These are phyloP conservation scores for Boletus sp. DNA, from an alignment of 768 basidiomycete genomes.

Conservation along the genomic window DNA sequence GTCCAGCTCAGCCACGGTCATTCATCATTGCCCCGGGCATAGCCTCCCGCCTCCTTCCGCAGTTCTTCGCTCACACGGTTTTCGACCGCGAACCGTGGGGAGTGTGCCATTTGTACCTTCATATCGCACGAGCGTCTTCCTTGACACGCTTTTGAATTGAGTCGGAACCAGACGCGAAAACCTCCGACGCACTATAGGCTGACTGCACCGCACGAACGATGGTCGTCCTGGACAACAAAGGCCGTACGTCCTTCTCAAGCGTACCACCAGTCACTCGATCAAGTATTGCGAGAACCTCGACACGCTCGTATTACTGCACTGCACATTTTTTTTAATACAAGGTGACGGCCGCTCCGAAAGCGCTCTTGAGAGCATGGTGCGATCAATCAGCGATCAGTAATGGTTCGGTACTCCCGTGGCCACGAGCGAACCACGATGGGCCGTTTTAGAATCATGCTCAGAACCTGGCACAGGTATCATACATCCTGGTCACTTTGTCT, in stretches of 20 bases:
- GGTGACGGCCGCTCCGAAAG: not conserved
- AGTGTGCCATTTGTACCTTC: not conserved
- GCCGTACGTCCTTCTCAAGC: constrained; percentile 7
- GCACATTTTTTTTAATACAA: not conserved
- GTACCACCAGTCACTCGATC: not conserved
- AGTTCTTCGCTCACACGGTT: not conserved
- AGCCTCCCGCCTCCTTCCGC: constrained; percentile 4
- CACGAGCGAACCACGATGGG: constrained; percentile 13
- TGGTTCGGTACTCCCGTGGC: constrained; percentile 1
- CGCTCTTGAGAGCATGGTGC: not conserved
- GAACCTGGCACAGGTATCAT: constrained; percentile 2
- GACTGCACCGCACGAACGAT: constrained; percentile 8
- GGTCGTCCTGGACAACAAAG: not conserved
- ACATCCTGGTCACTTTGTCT: not conserved
- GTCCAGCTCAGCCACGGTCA: constrained; percentile 14
- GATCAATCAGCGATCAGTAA: constrained; percentile 15
- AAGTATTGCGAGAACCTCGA: not conserved
- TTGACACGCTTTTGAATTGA: not conserved
- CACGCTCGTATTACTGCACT: not conserved
- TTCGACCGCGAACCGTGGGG: not conserved
- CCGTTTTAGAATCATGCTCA: not conserved
- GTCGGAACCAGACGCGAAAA: not conserved
- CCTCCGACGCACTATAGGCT: not conserved
- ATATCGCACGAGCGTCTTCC: not conserved
- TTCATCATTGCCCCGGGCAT: not conserved